Conservation (phyloP, 768 basidiomycete genomes). For the Cyclocybe cylindracea region DNA sequence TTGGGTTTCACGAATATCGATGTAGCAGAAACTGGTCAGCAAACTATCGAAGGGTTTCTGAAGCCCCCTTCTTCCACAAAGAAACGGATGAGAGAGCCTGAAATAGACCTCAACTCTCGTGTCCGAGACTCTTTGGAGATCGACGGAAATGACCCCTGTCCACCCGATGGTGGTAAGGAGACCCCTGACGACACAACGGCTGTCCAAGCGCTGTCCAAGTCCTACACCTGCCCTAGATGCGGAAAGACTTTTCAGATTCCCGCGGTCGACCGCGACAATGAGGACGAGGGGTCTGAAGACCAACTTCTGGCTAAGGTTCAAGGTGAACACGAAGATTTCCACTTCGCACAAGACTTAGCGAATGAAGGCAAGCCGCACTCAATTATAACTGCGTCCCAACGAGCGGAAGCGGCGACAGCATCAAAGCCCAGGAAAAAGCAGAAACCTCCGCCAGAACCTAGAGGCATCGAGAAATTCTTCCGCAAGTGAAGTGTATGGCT, state of each 20-base stretch:
- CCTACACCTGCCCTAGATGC: constrained; percentile 64
- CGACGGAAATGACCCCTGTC: no score
- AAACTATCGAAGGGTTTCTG: constrained; percentile 88
- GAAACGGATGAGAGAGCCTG: constrained; percentile 38
- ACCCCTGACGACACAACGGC: constrained; percentile 9
- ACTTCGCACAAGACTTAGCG: constrained; percentile 80
- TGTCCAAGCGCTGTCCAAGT: constrained; percentile 19
- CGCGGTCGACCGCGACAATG: constrained; percentile 24
- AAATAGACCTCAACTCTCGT: constrained; percentile 1
- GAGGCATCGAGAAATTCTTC: constrained; percentile 44
- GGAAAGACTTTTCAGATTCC: constrained; percentile 42
- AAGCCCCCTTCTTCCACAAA: constrained; percentile 35
- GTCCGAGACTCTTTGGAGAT: no score
- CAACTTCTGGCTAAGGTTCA: constrained; percentile 39
- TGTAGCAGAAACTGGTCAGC: constrained; percentile 74
- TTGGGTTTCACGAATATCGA: constrained; percentile 82
- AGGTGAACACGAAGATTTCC: constrained; percentile 86
- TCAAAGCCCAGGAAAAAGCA: constrained; percentile 29
- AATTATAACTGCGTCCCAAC: constrained; percentile 11
- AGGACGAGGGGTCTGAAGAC: constrained; percentile 30
- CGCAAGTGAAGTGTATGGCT: constrained; percentile 22
- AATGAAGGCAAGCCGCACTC: constrained; percentile 32
- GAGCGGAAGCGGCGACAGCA: constrained; percentile 5
- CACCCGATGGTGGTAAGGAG: neutral
- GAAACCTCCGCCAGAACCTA: constrained; percentile 22